Evolutionary conservation across 2,329 filamentous ascomycete genomes (phyloP).

Genomic region (Botrytis paeoniae): DNA sequence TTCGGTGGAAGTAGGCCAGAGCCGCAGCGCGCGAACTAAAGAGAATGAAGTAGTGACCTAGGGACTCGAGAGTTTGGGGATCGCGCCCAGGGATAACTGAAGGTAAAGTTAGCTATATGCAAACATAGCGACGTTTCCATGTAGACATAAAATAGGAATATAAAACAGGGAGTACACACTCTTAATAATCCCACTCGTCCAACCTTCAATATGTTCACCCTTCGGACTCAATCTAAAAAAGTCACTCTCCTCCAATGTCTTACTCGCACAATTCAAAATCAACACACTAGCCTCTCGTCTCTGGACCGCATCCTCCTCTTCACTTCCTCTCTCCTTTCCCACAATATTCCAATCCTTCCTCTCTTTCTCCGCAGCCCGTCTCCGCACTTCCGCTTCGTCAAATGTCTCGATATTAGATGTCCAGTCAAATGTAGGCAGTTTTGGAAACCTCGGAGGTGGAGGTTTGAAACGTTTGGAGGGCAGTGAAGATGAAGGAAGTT

Average conservation of each 20-base stretch:
- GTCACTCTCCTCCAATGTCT: slow-evolving; percentile 62
- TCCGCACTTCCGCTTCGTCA: slow-evolving; percentile 10
- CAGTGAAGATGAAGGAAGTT: background rate
- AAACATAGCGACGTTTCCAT: background rate
- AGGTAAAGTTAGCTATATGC: slow-evolving; percentile 29
- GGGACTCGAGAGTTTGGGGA: slow-evolving; percentile 58
- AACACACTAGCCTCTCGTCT: slow-evolving; percentile 40
- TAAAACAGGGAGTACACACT: slow-evolving; percentile 39
- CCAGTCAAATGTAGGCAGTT: slow-evolving; percentile 35
- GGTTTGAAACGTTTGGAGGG: background rate
- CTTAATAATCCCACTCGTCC: slow-evolving; percentile 61
- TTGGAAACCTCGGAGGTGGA: slow-evolving; percentile 21
- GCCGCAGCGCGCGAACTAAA: slow-evolving; percentile 62
- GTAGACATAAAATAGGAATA: background rate
- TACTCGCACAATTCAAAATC: slow-evolving; percentile 56
- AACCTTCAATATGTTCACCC: slow-evolving; percentile 63
- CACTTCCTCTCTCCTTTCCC: background rate
- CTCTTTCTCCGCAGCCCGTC: background rate
- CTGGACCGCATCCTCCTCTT: slow-evolving; percentile 3
- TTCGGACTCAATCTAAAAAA: slow-evolving; percentile 65
- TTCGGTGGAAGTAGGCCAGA: slow-evolving; percentile 56
- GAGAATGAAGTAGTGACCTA: slow-evolving; percentile 66
- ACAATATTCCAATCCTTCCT: slow-evolving; percentile 11
- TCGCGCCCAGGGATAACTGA: slow-evolving; percentile 62
- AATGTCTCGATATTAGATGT: slow-evolving; percentile 8